These are phyloP conservation scores for Penicillium cosmopolitanum DNA, from an alignment of 495 filamentous ascomycete genomes.

Conservation along the genomic window DNA sequence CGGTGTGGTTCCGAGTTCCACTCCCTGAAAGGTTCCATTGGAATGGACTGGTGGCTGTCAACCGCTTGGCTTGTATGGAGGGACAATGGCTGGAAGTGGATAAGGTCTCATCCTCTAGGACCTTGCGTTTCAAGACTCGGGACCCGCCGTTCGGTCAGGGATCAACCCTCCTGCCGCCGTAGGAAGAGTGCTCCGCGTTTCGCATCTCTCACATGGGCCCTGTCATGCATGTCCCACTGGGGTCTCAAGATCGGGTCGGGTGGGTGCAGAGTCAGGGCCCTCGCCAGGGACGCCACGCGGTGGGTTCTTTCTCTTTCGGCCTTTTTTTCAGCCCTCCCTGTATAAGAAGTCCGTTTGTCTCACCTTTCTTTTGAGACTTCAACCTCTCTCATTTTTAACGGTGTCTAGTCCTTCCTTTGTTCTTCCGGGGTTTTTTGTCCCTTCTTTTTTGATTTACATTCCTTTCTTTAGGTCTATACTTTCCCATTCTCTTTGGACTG, in stretches of 20 bases:
- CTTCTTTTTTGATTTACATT: constrained; percentile 20
- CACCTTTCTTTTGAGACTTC: constrained; percentile 5
- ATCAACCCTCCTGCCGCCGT: constrained; percentile 16
- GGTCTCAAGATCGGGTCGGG: constrained; percentile 40
- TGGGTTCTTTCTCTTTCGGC: constrained; percentile 16
- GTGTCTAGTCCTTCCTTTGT: constrained; percentile 22
- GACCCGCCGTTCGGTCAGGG: constrained; percentile 24
- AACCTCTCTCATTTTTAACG: constrained; percentile 2
- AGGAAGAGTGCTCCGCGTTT: constrained; percentile 26
- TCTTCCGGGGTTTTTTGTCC: constrained; percentile 3
- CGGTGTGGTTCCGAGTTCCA: constrained; percentile 14
- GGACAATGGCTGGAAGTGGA: constrained; percentile 12
- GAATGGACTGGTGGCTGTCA: constrained; percentile 13
- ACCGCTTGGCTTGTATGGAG: constrained; percentile 9
- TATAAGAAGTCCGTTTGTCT: constrained; percentile 13
- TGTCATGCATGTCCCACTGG: constrained; percentile 29
- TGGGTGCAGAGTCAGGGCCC: constrained; percentile 31
- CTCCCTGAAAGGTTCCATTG: constrained; percentile 11
- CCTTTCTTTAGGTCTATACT: constrained; percentile 20
- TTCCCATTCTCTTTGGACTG: constrained; percentile 10
- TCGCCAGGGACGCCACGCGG: constrained; percentile 25
- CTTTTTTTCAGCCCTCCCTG: constrained; percentile 12
- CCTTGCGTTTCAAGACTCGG: constrained; percentile 15
- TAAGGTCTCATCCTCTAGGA: constrained; percentile 19
- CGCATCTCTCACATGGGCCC: constrained; percentile 32